Base-by-base conservation (phyloP, 805 yeast genomes). In the Candida mattraensis region DNA sequence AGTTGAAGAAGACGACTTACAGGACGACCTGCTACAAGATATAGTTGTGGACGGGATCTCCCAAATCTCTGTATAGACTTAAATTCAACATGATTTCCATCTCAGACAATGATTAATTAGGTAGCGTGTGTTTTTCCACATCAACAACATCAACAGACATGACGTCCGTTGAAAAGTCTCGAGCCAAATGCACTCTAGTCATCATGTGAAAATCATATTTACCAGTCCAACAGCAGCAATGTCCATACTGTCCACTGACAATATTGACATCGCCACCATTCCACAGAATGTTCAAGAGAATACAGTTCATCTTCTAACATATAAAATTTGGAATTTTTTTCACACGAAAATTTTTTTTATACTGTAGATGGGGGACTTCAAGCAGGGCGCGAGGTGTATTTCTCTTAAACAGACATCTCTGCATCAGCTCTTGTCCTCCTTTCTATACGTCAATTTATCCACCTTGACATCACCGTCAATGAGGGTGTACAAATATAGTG, bases 151-250 rank as follows among this genome's bases (percentile, higher is more conserved):
- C 45, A 39, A 40, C 47, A 39, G 43, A 50, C 63, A 52, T 49
- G 47, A 57, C 62, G 62, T 43, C 50, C 43, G 40, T 40, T 44
- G 50, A 42, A 43, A 73, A 44, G 84, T 84, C 96, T 87, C 95
- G 96, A 88, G 96, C 96, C 96, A 88, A 88, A 88, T 88, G 96
- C 96, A 87, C 95, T 88, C 96, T 68, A 68, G 82, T 86, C 95
- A 86, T 86, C 95, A 86, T 77, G 44, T 63, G 33, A 28, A 16
- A 27, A 27, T 8, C 25, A 32, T 27, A 24, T 28, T 18, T 20
- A 31, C 35, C 39, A 17, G 19, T 30, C 29, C 27, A 39, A n/a
- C n/a, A n/a, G n/a, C n/a, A n/a, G n/a, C n/a, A n/a, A n/a, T n/a
- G n/a, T n/a, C n/a, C n/a, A n/a, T n/a, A n/a, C n/a, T n/a, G n/a